Base-by-base conservation (phyloP, 2,329 filamentous ascomycete species). In the Mycosphaerella sp. region DNA sequence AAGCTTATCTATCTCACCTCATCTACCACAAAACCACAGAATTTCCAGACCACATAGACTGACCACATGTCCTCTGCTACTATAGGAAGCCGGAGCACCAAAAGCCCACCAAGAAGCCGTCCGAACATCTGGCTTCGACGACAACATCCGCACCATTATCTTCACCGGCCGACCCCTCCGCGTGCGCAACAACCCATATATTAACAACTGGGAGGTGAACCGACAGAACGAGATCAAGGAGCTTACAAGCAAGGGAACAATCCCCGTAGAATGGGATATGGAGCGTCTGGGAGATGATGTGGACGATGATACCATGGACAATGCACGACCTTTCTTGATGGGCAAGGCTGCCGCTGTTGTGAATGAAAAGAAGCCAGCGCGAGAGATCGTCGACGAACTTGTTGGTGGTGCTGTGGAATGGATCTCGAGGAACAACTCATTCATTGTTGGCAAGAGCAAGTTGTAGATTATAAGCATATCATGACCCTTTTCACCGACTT, bases 71-170 rank as follows among this genome's bases (percentile, higher is more conserved):
- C 32, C 7, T 39, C 27, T 16, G 14, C 1, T 41, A 14, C 6
- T 12, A 50, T 43, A 59, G 62, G 93, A 98, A 78, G 93, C 93
- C 50, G 91, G 93, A 66, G 93, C 93, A 9, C 88, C 93, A 62
- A 85, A 89, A 71, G 81, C 87, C 41, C 91, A 98, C 79, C 93
- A 97, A 76, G 91, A 98, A 68, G 89, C 91, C 55, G 93, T 98
- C 62, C 82, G 83, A 66, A 96, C 91, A 39, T 82, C 93, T 46
- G 82, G 87, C 62, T 95, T 93, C 70, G 89, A 97, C 73, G 93
- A 98, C 74, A 98, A 95, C 67, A 76, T 97, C 69, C 87, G 89
- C 68, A 98, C 93, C 44, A 88, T 97, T 71, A 98, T 98, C 75
- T 98, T 97, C 80, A 98, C 93, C 51, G 93, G 93, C 50, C 87